Evolutionary conservation across 2,329 filamentous ascomycete species (phyloP).

Genomic region (Kalaharituber pfeilii): DNA sequence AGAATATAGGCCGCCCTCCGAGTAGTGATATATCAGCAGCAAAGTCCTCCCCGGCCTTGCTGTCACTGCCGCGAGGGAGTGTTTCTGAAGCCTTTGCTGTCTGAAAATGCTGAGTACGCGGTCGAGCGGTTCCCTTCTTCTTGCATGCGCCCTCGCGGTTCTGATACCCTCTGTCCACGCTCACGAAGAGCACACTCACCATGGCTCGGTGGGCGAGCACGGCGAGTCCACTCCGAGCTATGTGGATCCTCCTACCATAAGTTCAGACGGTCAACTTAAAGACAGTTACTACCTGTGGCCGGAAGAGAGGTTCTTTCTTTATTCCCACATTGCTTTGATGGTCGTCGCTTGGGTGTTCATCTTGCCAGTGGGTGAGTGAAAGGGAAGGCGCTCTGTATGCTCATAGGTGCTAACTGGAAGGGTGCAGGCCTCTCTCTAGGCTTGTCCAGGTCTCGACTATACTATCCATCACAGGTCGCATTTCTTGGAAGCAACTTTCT

Average conservation of each 20-base stretch:
- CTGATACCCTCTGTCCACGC: background rate
- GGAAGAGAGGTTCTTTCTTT: constrained; percentile 33
- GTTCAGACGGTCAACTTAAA: background rate
- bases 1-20: background rate
- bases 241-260: background rate
- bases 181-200: background rate
- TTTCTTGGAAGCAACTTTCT: constrained; percentile 48
- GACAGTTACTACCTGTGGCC: background rate
- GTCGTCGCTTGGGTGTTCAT: constrained; percentile 53
- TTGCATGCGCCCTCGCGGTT: background rate
- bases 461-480: constrained; percentile 48
- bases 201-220: background rate
- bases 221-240: background rate
- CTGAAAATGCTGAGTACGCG: background rate
- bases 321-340: constrained; percentile 56
- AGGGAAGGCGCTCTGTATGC: too few species aligned
- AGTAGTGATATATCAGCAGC: too few species aligned
- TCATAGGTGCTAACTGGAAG: too few species aligned
- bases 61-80: too few species aligned
- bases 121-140: background rate
- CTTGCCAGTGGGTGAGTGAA: constrained; percentile 49
- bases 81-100: too few species aligned
- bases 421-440: too few species aligned
- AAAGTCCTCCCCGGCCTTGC: too few species aligned
- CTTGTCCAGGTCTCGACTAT: constrained; percentile 60